Evolutionary conservation across 2,329 filamentous ascomycete species (phyloP).

Genomic region (Verticillium isaacii): DNA sequence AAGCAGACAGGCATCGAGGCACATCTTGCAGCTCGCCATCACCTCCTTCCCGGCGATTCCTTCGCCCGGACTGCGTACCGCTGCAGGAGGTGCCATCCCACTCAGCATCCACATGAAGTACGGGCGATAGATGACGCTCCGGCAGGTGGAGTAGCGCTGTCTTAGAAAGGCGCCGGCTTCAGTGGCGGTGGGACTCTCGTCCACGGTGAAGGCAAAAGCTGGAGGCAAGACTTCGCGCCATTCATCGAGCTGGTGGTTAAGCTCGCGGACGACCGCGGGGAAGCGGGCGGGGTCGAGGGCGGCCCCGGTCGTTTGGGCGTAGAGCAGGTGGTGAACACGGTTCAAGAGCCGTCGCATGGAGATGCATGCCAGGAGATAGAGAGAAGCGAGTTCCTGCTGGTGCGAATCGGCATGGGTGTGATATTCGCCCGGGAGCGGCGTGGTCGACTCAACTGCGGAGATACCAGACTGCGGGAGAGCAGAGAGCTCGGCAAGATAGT

Average conservation of each 20-base stretch:
- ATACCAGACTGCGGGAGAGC: constrained; percentile 45
- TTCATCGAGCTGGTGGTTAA: constrained; percentile 43
- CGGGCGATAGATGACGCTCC: constrained; percentile 47
- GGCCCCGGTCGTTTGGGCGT: constrained; percentile 38
- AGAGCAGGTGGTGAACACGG: constrained; percentile 43
- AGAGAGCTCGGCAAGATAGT: constrained; percentile 48
- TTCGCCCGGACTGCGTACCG: constrained; percentile 9
- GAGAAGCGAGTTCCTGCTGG: constrained; percentile 40
- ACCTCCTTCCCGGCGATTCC: constrained; percentile 25
- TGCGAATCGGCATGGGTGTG: constrained; percentile 32
- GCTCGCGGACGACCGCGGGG: constrained; percentile 40
- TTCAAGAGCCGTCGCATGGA: constrained; percentile 44
- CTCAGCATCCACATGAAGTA: constrained; percentile 45
- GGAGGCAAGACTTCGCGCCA: constrained; percentile 42
- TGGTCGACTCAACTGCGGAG: constrained; percentile 44
- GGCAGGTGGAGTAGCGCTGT: constrained; percentile 46
- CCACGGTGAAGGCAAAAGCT: constrained; percentile 34
- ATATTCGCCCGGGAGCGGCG: constrained; percentile 41
- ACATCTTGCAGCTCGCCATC: constrained; percentile 35
- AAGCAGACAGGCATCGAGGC: constrained; percentile 40
- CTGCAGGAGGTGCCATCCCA: constrained; percentile 19
- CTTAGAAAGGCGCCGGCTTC: constrained; percentile 43
- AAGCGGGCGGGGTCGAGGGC: constrained; percentile 39
- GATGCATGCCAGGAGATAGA: constrained; percentile 50
- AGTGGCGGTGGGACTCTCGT: constrained; percentile 23